phyloP scores from a whole-genome alignment of 2,329 filamentous ascomycete species.

The Biscogniauxia marginata region DNA sequence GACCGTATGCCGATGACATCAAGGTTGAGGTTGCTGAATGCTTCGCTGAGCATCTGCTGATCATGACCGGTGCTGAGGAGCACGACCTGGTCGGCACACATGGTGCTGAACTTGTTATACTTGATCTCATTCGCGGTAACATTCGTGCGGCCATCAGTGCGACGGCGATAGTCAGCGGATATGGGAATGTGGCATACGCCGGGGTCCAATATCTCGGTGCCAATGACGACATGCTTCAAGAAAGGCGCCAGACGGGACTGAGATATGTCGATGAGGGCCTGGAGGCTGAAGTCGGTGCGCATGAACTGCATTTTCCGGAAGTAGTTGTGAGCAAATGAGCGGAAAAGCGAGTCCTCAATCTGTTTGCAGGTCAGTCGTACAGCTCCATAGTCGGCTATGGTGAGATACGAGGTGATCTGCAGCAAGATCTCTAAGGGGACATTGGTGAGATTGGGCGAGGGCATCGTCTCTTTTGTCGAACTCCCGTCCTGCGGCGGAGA shows the following conservation, averaged over 20 bases:
- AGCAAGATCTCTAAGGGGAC: conserved; percentile 58
- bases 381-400: conserved; percentile 50
- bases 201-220: conserved; percentile 1
- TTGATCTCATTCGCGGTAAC: not conserved
- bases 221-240: conserved; percentile 11
- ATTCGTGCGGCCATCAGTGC: not conserved
- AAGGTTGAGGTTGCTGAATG: conserved; percentile 17
- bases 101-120: conserved; percentile 6
- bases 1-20: conserved; percentile 5
- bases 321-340: conserved; percentile 57
- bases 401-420: conserved; percentile 49
- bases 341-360: conserved; percentile 52
- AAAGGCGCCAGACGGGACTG: conserved; percentile 15
- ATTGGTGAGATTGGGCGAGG: conserved; percentile 12
- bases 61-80: conserved; percentile 8
- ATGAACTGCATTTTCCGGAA: conserved; percentile 65
- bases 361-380: conserved; percentile 55
- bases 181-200: not conserved
- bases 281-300: conserved; percentile 52
- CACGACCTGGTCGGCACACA: conserved; percentile 6
- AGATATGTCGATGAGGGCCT: conserved; percentile 31
- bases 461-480: conserved; percentile 3
- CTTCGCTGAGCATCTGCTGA: conserved; percentile 13
- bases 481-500: too few relatives aligned
- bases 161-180: not conserved